phyloP scores from a whole-genome alignment of 1,139 yeast genomes.

The Geotrichum fermentans region DNA sequence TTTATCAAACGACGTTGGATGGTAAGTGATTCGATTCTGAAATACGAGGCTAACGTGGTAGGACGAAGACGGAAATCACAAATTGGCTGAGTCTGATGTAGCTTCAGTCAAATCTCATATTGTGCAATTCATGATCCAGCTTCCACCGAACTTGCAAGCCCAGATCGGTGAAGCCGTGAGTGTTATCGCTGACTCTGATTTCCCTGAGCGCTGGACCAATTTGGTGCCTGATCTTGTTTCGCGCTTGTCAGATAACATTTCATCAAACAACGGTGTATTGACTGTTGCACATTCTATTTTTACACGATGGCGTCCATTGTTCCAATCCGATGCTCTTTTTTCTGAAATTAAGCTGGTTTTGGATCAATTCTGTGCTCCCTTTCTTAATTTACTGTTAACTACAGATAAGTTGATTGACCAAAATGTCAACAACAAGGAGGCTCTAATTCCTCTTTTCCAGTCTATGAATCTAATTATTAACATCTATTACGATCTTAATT shows the following conservation, averaged over 20 bases:
- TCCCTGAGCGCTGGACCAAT: constrained; percentile 83
- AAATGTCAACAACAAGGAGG: constrained; percentile 42
- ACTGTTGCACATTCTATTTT: constrained; percentile 93
- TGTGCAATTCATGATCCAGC: constrained; percentile 71
- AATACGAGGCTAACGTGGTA: constrained; percentile 1
- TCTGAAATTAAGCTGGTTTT: constrained; percentile 82
- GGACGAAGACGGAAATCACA: constrained; percentile 78
- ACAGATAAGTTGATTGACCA: constrained; percentile 63
- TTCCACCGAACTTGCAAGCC: constrained; percentile 71
- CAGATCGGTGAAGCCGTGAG: constrained; percentile 94
- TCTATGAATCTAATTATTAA: constrained; percentile 68
- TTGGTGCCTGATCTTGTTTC: constrained; percentile 68
- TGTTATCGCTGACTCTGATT: constrained; percentile 90
- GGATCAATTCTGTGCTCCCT: constrained; percentile 80
- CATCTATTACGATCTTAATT: constrained; percentile 86
- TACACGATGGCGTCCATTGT: constrained; percentile 93
- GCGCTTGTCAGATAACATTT: constrained; percentile 62
- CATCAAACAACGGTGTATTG: constrained; percentile 76
- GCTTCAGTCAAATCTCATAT: constrained; percentile 68
- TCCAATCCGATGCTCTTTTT: constrained; percentile 85
- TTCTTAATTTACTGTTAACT: constrained; percentile 57
- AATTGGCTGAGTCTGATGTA: constrained; percentile 59
- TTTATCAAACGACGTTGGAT: constrained; percentile 81
- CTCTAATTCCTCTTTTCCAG: constrained; percentile 56
- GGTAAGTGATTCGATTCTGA: constrained; percentile 19